Base-by-base conservation (phyloP, 2,329 filamentous ascomycete species). In the Hymenoscyphus fraxineus region DNA sequence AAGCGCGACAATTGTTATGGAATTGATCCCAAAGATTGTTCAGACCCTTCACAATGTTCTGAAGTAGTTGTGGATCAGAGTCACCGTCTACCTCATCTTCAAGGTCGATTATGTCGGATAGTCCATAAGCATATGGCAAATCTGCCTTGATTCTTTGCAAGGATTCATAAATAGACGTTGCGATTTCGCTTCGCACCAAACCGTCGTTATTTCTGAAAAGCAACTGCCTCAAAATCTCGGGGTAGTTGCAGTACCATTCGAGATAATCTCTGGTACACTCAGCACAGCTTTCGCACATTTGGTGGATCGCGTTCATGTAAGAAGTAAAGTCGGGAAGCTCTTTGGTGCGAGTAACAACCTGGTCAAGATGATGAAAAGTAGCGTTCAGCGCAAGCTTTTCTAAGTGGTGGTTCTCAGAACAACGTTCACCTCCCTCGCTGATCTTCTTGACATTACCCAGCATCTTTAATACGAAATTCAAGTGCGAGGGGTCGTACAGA, bases 401-500 rank as follows among this genome's bases (percentile, higher is more conserved):
- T 16, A 81, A 68, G 19, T 65, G 68, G 69, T 84, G 81, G 16
- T 82, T 76, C 15, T 78, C 73, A 1, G 82, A 82, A 71, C 84
- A 86, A n/a, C 76, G 75, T 0, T 79, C 78, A 9, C 76, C 73
- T 35, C 35, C 35, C 6, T 35, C 19, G 59, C 80, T 82, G 40
- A 85, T 71, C 22, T 79, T 77, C 58, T 81, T 84, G 59, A 88
- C 78, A 47, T 84, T 83, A 7, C 79, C 76, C 38, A 95, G 81
- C 44, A 92, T 79, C 62, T 82, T 81, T 41, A 82, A 80, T 16
- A 93, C 82, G 69, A 96, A 92, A 1, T 79, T 77, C 1, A 87
- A 81, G 72, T 96, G 91, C 39, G 82, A 82, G 1, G 85, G 84
- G 71, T 96, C 93, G 71, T 90, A 91, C 31, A 96, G 81, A 74